A percentile compares a stretch with the other conserved stretches of the same genome.
Evolutionary conservation across 495 filamentous ascomycete species (phyloP).

Genomic region (Glarea lozoyensis): DNA sequence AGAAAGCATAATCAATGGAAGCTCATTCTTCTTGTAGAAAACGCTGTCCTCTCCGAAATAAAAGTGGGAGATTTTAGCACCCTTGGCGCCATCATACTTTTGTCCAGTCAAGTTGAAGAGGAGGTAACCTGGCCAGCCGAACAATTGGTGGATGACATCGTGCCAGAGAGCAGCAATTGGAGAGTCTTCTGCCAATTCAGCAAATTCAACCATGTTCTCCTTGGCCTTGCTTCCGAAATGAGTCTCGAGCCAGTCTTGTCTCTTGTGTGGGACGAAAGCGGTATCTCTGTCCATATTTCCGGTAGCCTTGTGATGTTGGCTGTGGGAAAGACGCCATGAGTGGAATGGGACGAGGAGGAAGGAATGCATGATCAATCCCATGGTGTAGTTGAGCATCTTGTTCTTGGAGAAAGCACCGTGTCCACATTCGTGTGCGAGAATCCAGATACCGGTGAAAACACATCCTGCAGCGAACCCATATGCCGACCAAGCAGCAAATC

Average conservation of each 20-base stretch:
- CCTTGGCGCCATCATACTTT: constrained; percentile 31
- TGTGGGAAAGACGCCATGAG: constrained; percentile 69
- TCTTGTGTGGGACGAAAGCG: constrained; percentile 46
- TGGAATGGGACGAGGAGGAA: constrained; percentile 62
- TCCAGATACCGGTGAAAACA: constrained; percentile 61
- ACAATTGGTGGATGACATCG: constrained; percentile 42
- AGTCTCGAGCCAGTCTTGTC: constrained; percentile 22
- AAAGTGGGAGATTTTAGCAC: constrained; percentile 47
- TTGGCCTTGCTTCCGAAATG: constrained; percentile 29
- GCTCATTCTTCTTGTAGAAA: constrained; percentile 52
- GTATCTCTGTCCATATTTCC: constrained; percentile 51
- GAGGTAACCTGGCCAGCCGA: constrained; percentile 50
- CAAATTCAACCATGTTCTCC: constrained; percentile 25
- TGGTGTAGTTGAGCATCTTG: constrained; percentile 52
- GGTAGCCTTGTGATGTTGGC: constrained; percentile 60
- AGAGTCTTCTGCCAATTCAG: constrained; percentile 46
- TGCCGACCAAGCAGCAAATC: constrained; percentile 41
- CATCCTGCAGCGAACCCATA: constrained; percentile 60
- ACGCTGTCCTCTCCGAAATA: constrained; percentile 34
- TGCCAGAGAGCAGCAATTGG: constrained; percentile 41
- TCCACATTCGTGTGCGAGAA: constrained; percentile 66
- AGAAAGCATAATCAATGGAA: constrained; percentile 43
- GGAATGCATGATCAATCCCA: constrained; percentile 60
- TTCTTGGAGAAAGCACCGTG: constrained; percentile 62
- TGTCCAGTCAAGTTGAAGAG: constrained; percentile 45